Conservation (phyloP, 169 alveolate species). For the Plasmodium billcollinsi region DNA sequence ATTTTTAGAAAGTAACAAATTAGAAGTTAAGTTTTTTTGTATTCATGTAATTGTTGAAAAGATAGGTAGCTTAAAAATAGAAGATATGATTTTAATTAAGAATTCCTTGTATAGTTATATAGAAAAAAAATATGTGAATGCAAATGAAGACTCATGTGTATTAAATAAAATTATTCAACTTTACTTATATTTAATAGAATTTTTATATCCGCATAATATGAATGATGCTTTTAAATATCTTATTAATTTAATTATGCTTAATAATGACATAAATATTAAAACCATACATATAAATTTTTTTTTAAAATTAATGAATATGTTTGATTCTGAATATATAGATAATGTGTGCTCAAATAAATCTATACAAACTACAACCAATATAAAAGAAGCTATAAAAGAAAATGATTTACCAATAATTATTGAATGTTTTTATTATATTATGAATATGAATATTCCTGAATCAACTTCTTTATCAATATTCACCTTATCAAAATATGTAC, state of each 20-base stretch:
- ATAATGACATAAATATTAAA: constrained; percentile 45
- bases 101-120: constrained; percentile 32
- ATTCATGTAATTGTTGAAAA: constrained; percentile 58
- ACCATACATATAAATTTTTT: constrained; percentile 36
- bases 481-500: constrained; percentile 59
- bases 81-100: constrained; percentile 45
- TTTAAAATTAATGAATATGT: constrained; percentile 58
- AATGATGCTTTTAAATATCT: constrained; percentile 56
- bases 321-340: constrained; percentile 69
- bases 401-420: constrained; percentile 56
- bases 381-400: constrained; percentile 64
- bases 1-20: constrained; percentile 21
- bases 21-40: constrained; percentile 66
- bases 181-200: constrained; percentile 36
- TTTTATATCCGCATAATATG: constrained; percentile 54
- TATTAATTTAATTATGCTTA: constrained; percentile 38
- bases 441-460: constrained; percentile 43
- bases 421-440: constrained; percentile 69
- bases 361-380: constrained; percentile 32
- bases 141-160: constrained; percentile 73
- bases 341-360: constrained; percentile 43
- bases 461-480: constrained; percentile 24
- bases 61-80: constrained; percentile 18
- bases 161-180: constrained; percentile 54
- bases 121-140: constrained; percentile 50